phyloP scores from a whole-genome alignment of 805 yeast species.

The Clavispora phyllophila region DNA sequence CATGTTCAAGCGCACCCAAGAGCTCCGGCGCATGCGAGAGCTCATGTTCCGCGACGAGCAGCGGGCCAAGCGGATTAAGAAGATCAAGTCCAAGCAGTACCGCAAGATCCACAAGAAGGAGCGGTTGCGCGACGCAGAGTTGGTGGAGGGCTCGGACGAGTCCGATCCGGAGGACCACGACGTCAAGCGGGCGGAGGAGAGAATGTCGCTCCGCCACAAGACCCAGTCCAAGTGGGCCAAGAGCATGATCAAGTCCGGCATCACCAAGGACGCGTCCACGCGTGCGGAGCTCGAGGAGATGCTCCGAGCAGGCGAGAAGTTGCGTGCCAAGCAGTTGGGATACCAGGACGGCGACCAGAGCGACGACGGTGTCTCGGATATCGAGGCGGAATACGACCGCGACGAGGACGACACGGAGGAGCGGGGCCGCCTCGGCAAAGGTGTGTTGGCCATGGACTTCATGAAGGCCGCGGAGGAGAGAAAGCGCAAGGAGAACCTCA shows the following conservation, averaged over 20 bases:
- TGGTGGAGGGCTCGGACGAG: constrained; percentile 59
- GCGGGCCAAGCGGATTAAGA: constrained; percentile 85
- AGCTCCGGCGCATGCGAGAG: constrained; percentile 88
- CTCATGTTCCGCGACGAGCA: constrained; percentile 93
- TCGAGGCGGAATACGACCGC: constrained; percentile 35
- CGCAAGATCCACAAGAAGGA: constrained; percentile 85
- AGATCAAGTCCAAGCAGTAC: constrained; percentile 88
- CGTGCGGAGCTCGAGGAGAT: constrained; percentile 92
- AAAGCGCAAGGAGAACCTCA: constrained; percentile 53
- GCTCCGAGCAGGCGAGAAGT: constrained; percentile 79
- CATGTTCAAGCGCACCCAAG: constrained; percentile 67
- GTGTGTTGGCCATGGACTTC: constrained; percentile 90
- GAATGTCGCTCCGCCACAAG: constrained; percentile 89
- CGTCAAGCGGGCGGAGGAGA: constrained; percentile 75
- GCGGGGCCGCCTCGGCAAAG: constrained; percentile 61
- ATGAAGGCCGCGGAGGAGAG: constrained; percentile 86
- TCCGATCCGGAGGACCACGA: constrained; percentile 59
- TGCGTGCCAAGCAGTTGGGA: constrained; percentile 70
- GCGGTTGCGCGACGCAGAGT: constrained; percentile 58
- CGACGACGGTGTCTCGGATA: constrained; percentile 47
- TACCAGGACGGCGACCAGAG: constrained; percentile 50
- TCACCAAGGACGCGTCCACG: constrained; percentile 78
- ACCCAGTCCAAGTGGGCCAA: constrained; percentile 88
- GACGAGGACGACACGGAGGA: constrained; percentile 36
- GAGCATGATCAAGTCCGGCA: constrained; percentile 82